These are phyloP conservation scores for Sclerotinia glacialis DNA, from an alignment of 2,329 filamentous ascomycete genomes.

Conservation along the genomic window DNA sequence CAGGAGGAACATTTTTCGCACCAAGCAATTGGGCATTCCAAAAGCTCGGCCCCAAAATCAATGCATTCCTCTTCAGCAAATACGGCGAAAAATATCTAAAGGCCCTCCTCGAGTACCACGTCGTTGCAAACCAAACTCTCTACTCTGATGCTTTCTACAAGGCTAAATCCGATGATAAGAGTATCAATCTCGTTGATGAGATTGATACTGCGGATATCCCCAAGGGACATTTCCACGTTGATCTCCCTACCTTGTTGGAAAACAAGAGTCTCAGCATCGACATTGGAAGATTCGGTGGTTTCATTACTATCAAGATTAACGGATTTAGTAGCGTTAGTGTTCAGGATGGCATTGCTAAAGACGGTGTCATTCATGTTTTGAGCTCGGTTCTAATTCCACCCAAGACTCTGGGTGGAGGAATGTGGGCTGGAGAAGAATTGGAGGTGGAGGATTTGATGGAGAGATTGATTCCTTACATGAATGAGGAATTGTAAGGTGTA, in stretches of 20 bases:
- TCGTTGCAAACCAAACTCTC: conserved; percentile 69
- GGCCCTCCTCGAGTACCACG: conserved; percentile 75
- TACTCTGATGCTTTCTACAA: conserved; percentile 83
- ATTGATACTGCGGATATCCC: conserved; percentile 35
- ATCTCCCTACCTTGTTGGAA: conserved; percentile 69
- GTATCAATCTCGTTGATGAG: conserved; percentile 32
- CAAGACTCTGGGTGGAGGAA: conserved; percentile 46
- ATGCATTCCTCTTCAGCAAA: conserved; percentile 82
- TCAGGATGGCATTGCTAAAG: conserved; percentile 68
- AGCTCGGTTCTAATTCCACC: conserved; percentile 74
- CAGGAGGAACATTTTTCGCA: conserved; percentile 75
- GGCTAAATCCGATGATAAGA: conserved; percentile 36
- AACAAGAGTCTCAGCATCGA: conserved; percentile 68
- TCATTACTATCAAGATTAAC: conserved; percentile 72
- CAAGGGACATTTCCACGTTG: conserved; percentile 53
- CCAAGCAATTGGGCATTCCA: conserved; percentile 79
- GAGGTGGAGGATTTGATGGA: conserved; percentile 59
- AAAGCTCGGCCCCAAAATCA: conserved; percentile 67
- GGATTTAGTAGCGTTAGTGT: conserved; percentile 64
- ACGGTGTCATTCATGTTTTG: conserved; percentile 81
- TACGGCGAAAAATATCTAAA: conserved; percentile 72
- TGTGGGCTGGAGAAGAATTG: conserved; percentile 52
- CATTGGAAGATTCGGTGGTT: conserved; percentile 63
- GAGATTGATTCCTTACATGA: conserved; percentile 30
- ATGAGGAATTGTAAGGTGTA: conserved; percentile 27